These are phyloP conservation scores for Lagenaria siceraria DNA, from an alignment of 306 rosid species.

Conservation along the genomic window DNA sequence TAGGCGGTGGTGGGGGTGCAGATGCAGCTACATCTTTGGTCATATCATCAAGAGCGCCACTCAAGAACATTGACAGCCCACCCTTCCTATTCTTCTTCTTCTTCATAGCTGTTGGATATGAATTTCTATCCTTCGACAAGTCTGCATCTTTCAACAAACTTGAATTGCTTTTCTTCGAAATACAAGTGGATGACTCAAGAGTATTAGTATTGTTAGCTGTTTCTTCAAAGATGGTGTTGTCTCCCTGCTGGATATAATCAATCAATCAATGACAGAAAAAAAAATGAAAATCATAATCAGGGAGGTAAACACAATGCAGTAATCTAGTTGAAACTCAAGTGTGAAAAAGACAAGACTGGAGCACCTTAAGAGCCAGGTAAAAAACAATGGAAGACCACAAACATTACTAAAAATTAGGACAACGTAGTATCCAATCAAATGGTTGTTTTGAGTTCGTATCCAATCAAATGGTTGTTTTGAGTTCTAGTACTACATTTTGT, in stretches of 20 bases:
- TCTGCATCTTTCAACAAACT: slow-evolving; percentile 10
- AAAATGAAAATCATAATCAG: neutral
- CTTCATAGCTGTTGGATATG: slow-evolving; percentile 35
- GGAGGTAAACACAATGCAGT: neutral
- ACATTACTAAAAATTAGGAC: neutral
- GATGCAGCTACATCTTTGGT: slow-evolving; percentile 39
- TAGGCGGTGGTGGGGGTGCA: slow-evolving; percentile 43
- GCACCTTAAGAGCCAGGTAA: neutral
- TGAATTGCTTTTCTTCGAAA: slow-evolving; percentile 25
- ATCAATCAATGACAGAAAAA: neutral
- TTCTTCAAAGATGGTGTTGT: slow-evolving; percentile 19
- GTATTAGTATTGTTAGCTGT: slow-evolving; percentile 15
- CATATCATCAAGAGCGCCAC: slow-evolving; percentile 75
- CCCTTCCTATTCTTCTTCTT: slow-evolving; percentile 88
- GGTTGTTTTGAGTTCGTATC: neutral
- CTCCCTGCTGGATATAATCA: slow-evolving; percentile 34
- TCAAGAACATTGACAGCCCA: slow-evolving; percentile 94
- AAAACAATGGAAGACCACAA: neutral
- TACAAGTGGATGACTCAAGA: slow-evolving; percentile 19
- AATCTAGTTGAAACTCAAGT: neutral
- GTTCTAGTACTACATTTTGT: neutral
- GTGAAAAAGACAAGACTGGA: neutral
- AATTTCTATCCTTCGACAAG: slow-evolving; percentile 22
- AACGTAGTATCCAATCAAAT: neutral
- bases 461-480: neutral